These are phyloP conservation scores for Melampsora larici-populina DNA, from an alignment of 1,284 basidiomycete genomes.

Conservation along the genomic window DNA sequence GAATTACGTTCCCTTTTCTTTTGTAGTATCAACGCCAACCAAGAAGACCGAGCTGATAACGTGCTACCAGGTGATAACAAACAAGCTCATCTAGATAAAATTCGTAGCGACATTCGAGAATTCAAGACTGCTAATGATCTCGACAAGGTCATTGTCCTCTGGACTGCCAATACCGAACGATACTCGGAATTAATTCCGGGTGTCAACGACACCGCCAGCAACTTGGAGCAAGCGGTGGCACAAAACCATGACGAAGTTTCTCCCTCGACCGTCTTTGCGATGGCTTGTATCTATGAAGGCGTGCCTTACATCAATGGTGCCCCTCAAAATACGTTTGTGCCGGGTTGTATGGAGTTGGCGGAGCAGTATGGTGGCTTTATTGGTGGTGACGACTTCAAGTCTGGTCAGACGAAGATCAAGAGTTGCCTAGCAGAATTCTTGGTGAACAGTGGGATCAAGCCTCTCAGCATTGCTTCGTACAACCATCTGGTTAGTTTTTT, in stretches of 20 bases:
- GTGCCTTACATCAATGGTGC: constrained; percentile 96
- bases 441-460: constrained; percentile 98
- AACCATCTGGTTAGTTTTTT: constrained; percentile 80
- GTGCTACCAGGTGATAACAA: constrained; percentile 74
- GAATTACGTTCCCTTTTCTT: constrained; percentile 56
- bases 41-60: constrained; percentile 92
- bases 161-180: constrained; percentile 87
- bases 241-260: constrained; percentile 84
- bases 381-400: constrained; percentile 95
- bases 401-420: constrained; percentile 56
- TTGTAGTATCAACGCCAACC: constrained; percentile 81
- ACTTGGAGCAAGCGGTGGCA: constrained; percentile 78
- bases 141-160: constrained; percentile 61
- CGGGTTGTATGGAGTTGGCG: constrained; percentile 87
- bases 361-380: constrained; percentile 88
- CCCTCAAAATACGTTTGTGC: constrained; percentile 98
- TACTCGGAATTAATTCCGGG: constrained; percentile 92
- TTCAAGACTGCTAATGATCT: constrained; percentile 83
- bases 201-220: constrained; percentile 91
- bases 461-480: constrained; percentile 91
- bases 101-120: constrained; percentile 85
- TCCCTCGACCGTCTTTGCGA: constrained; percentile 90
- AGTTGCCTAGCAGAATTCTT: constrained; percentile 95
- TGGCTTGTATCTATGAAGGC: constrained; percentile 91
- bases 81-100: constrained; percentile 82